Conservation (phyloP, 1,284 basidiomycete genomes). For the Puccinia triticina region DNA sequence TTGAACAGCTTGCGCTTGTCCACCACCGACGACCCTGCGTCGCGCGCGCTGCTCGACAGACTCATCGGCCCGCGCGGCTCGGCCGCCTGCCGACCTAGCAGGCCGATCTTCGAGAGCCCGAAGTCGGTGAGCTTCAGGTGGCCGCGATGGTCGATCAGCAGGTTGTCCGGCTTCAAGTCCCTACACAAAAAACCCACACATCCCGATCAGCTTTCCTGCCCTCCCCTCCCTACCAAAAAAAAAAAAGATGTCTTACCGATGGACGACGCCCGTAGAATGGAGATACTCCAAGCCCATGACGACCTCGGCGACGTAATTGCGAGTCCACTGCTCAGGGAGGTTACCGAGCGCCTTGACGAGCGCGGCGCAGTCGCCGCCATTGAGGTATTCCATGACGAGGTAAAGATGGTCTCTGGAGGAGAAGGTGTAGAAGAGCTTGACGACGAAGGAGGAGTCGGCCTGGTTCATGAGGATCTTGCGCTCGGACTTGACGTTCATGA, state of each 20-base stretch:
- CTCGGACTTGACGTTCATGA: conserved; percentile 99
- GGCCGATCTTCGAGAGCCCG: conserved; percentile 92
- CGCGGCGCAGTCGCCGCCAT: conserved; percentile 95
- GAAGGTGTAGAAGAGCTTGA: conserved; percentile 64
- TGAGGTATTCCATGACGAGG: conserved; percentile 65
- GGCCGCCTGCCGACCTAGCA: conserved; percentile 91
- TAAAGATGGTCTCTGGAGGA: conserved; percentile 63
- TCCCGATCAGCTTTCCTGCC: conserved; percentile 2
- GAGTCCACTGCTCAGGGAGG: conserved; percentile 93
- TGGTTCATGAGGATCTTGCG: conserved; percentile 99
- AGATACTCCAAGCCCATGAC: conserved; percentile 92
- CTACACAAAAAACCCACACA: conserved; percentile 64
- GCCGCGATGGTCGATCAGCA: conserved; percentile 92
- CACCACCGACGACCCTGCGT: conserved; percentile 64
- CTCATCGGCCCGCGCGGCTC: conserved; percentile 66
- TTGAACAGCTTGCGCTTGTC: conserved; percentile 62
- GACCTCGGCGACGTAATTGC: conserved; percentile 94
- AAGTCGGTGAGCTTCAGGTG: conserved; percentile 98
- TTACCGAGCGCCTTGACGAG: conserved; percentile 93
- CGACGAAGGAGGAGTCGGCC: conserved; percentile 89
- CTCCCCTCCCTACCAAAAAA: no score
- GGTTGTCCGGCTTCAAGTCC: conserved; percentile 96
- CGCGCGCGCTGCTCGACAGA: conserved; percentile 60
- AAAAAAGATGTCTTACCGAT: conserved; percentile 81
- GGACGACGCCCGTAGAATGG: conserved; percentile 89